Evolutionary conservation across 495 filamentous ascomycete species (phyloP).

Genomic region (Halenospora varia): DNA sequence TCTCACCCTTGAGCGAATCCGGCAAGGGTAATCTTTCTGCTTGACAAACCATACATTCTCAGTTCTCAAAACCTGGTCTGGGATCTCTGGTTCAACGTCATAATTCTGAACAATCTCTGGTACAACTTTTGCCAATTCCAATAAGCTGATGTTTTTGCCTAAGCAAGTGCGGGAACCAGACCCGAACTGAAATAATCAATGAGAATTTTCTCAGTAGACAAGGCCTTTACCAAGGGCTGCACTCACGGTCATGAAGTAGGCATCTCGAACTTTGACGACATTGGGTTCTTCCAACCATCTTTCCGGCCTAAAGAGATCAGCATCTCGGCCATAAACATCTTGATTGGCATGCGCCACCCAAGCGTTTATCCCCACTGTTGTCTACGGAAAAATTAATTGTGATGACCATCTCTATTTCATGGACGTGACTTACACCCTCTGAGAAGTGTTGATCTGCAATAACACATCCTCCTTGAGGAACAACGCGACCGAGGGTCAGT

Average conservation of each 20-base stretch:
- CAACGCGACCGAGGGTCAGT: slow-evolving; percentile 12
- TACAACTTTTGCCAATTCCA: slow-evolving; percentile 33
- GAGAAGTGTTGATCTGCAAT: too few relatives aligned
- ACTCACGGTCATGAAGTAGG: too few relatives aligned
- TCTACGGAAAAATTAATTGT: too few relatives aligned
- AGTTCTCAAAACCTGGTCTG: too few relatives aligned
- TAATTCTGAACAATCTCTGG: not conserved
- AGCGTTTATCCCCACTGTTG: slow-evolving; percentile 23
- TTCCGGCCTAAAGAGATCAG: not conserved
- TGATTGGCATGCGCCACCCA: slow-evolving; percentile 27
- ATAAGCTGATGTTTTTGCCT: slow-evolving; percentile 33
- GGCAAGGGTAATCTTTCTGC: too few relatives aligned
- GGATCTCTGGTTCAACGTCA: not conserved
- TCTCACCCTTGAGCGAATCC: too few relatives aligned
- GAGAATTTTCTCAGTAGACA: too few relatives aligned
- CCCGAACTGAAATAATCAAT: slow-evolving; percentile 31
- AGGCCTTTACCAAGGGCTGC: too few relatives aligned
- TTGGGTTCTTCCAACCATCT: not conserved
- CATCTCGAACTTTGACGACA: not conserved
- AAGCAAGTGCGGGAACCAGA: slow-evolving; percentile 34
- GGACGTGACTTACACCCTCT: too few relatives aligned
- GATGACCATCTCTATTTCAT: too few relatives aligned
- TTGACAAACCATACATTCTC: too few relatives aligned
- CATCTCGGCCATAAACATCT: slow-evolving; percentile 23
- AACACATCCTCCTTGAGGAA: not conserved